Percentiles rank a stretch among this genome's conserved stretches.
These are phyloP conservation scores for Starmerella vaccinii DNA, from an alignment of 805 yeast genomes.

Conservation along the genomic window DNA sequence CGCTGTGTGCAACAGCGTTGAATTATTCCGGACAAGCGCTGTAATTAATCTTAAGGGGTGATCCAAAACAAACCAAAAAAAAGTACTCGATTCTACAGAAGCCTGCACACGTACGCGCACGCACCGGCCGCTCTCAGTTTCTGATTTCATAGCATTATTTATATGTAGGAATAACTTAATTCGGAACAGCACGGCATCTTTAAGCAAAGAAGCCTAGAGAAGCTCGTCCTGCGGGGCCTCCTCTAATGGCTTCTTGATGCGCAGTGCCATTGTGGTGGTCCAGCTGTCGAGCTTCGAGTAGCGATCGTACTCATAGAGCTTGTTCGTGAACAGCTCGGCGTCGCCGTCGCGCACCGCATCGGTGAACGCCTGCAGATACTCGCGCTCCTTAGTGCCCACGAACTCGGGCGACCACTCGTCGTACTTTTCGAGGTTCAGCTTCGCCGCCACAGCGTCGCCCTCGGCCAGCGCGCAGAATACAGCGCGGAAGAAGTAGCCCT, in stretches of 20 bases:
- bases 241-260: constrained; percentile 58
- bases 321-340: constrained; percentile 59
- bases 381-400: constrained; percentile 57
- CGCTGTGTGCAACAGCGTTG: no score
- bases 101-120: background rate
- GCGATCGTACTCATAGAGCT: constrained; percentile 75
- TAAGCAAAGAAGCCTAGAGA: no score
- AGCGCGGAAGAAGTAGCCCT: constrained; percentile 81
- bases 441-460: constrained; percentile 77
- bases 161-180: constrained; percentile 6
- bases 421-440: constrained; percentile 55
- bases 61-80: no score
- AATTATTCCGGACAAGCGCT: no score
- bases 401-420: constrained; percentile 62
- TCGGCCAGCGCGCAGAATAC: constrained; percentile 74
- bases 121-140: background rate
- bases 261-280: constrained; percentile 73
- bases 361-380: constrained; percentile 53
- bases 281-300: constrained; percentile 81
- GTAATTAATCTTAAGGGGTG: no score
- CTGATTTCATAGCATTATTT: background rate
- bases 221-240: constrained; percentile 62
- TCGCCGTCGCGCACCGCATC: constrained; percentile 75
- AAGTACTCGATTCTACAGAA: no score
- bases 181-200: no score